Evolutionary conservation across 2,329 filamentous ascomycete genomes (phyloP).

Genomic region (Aureobasidium vineae): DNA sequence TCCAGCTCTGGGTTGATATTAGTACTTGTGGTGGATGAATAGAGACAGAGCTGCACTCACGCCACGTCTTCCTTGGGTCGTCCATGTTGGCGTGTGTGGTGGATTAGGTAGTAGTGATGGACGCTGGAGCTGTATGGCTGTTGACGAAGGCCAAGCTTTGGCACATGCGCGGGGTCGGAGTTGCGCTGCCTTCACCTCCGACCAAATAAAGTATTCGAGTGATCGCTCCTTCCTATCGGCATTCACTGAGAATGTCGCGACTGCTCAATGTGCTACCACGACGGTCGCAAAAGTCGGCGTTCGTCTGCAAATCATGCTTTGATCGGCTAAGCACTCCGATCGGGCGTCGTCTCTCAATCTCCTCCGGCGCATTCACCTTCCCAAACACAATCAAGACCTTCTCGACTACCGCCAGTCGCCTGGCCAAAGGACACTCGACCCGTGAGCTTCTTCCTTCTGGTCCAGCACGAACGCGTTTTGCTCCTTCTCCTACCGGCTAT

Average conservation of each 20-base stretch:
- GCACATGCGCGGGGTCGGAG: constrained; percentile 4
- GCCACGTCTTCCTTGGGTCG: constrained; percentile 30
- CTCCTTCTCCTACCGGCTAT: constrained; percentile 91
- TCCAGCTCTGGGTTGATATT: constrained; percentile 68
- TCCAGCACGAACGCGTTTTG: constrained; percentile 80
- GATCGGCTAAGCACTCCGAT: neutral
- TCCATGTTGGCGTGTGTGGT: constrained; percentile 24
- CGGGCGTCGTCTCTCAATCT: neutral
- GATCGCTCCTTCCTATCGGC: neutral
- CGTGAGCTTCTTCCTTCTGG: constrained; percentile 7
- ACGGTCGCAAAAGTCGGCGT: neutral
- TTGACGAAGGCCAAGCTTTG: constrained; percentile 16
- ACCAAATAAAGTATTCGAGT: neutral
- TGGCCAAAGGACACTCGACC: constrained; percentile 9
- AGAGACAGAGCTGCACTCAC: neutral
- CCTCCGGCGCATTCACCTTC: neutral
- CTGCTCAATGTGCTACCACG: constrained; percentile 2
- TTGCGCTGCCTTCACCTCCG: neutral
- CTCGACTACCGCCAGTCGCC: neutral
- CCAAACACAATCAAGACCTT: neutral
- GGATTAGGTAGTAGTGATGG: neutral
- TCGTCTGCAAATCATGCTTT: constrained; percentile 1
- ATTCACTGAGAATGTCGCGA: constrained; percentile 3
- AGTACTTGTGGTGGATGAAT: neutral
- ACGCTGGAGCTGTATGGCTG: neutral